Evolutionary conservation across 495 filamentous ascomycete species (phyloP).

Genomic region (Trichoderma virens): DNA sequence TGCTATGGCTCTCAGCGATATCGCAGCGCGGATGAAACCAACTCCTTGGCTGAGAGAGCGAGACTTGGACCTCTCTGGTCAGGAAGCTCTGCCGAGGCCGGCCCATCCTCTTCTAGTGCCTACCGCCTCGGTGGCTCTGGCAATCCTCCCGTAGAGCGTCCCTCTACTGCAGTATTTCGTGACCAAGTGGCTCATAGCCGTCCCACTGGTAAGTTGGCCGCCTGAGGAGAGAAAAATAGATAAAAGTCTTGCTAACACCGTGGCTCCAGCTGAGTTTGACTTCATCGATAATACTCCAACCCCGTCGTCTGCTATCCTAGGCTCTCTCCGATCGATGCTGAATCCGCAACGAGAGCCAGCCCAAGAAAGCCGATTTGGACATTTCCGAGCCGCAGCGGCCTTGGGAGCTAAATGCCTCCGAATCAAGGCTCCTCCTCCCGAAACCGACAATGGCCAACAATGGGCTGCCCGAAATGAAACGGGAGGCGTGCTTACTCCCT

Average conservation of each 20-base stretch:
- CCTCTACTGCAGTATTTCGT: not conserved
- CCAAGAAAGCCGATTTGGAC: not conserved
- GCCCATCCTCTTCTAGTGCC: not conserved
- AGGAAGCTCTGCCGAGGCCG: not conserved
- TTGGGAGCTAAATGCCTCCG: conserved; percentile 2
- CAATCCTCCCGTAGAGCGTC: not conserved
- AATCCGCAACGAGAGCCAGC: too few relatives aligned
- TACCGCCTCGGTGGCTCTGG: not conserved
- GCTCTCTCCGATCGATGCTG: not conserved
- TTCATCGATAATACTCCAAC: not conserved
- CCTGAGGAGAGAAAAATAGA: not conserved
- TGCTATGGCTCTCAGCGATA: not conserved
- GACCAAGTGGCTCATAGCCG: not conserved
- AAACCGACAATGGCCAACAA: not conserved
- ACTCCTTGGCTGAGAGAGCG: not conserved
- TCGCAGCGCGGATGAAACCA: not conserved
- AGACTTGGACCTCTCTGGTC: not conserved
- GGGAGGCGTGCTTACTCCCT: not conserved
- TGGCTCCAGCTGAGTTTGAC: not conserved
- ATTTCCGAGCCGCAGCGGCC: not conserved
- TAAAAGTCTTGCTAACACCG: not conserved
- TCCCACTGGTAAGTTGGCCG: not conserved
- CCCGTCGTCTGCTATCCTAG: not conserved
- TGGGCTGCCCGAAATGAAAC: not conserved
- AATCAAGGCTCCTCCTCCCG: not conserved